A percentile compares a stretch with the other conserved stretches of the same genome.
These are phyloP conservation scores for Canna indica DNA, from an alignment of 176 grass and related monocot species.

Conservation along the genomic window DNA sequence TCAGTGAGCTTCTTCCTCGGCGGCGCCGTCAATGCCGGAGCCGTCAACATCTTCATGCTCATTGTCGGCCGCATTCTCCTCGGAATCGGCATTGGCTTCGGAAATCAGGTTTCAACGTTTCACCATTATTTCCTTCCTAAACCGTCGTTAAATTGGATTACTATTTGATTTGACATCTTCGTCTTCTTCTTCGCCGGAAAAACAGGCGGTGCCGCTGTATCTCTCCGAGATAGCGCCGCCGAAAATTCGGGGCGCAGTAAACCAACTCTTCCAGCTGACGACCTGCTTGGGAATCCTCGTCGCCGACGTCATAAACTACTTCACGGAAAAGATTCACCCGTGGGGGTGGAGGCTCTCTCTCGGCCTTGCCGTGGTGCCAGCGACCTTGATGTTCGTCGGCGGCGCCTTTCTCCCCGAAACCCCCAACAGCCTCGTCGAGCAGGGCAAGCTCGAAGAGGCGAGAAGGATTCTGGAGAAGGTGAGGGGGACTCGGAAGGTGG, in stretches of 20 bases:
- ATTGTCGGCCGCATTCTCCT: constrained; percentile 77
- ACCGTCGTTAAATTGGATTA: too few species aligned
- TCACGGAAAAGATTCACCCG: constrained; percentile 64
- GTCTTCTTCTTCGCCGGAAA: not conserved
- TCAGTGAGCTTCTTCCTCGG: constrained; percentile 87
- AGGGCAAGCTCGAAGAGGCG: constrained; percentile 49
- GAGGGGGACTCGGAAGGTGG: constrained; percentile 66
- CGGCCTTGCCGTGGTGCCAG: constrained; percentile 68
- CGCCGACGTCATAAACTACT: constrained; percentile 83
- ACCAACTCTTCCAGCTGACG: constrained; percentile 96
- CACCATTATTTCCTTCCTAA: too few species aligned
- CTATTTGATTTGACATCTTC: constrained; percentile 11
- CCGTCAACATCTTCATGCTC: constrained; percentile 69
- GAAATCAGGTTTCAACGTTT: constrained; percentile 48
- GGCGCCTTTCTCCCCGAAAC: constrained; percentile 78
- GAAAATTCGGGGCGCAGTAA: constrained; percentile 84
- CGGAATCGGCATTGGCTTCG: constrained; percentile 81
- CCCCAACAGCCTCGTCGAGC: constrained; percentile 93
- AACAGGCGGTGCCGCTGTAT: constrained; percentile 75
- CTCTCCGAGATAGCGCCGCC: constrained; percentile 82
- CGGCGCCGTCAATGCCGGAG: constrained; percentile 59
- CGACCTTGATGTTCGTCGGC: constrained; percentile 61
- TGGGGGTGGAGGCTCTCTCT: constrained; percentile 94
- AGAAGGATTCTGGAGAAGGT: constrained; percentile 68
- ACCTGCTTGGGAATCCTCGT: constrained; percentile 85